These are phyloP conservation scores for Talinum fruticosum DNA, from an alignment of 148 eudicot species.

Conservation along the genomic window DNA sequence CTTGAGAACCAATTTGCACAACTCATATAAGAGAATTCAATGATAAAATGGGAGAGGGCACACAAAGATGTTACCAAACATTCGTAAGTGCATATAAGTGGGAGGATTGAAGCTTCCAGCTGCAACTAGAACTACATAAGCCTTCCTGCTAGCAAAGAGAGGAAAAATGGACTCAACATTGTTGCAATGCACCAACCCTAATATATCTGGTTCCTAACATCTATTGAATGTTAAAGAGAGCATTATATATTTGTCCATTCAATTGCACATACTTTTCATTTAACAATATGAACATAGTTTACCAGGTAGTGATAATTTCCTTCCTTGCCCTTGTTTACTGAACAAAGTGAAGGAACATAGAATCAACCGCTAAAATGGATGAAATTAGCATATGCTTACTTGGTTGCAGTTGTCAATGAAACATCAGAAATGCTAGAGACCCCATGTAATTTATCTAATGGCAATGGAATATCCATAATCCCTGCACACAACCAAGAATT, in stretches of 20 bases:
- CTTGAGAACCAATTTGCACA: background rate
- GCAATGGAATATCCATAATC: constrained; percentile 37
- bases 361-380: background rate
- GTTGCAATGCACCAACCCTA: background rate
- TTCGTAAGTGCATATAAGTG: constrained; percentile 87
- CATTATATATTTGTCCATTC: background rate
- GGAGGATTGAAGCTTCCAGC: constrained; percentile 96
- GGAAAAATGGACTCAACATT: constrained; percentile 6
- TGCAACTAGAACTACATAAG: constrained; percentile 60
- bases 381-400: constrained; percentile 28
- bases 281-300: background rate
- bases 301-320: background rate
- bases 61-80: constrained; percentile 59
- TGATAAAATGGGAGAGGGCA: background rate
- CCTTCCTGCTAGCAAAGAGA: constrained; percentile 31
- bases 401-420: constrained; percentile 15
- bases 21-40: background rate
- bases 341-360: background rate
- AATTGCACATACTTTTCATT: too few relatives aligned
- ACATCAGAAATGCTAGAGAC: constrained; percentile 19
- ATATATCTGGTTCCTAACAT: background rate
- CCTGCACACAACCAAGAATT: constrained; percentile 4
- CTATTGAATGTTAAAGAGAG: background rate
- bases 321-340: background rate
- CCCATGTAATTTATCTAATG: constrained; percentile 40